Base-by-base conservation (phyloP, 331 rosid species). In the Pyrus hybrid region DNA sequence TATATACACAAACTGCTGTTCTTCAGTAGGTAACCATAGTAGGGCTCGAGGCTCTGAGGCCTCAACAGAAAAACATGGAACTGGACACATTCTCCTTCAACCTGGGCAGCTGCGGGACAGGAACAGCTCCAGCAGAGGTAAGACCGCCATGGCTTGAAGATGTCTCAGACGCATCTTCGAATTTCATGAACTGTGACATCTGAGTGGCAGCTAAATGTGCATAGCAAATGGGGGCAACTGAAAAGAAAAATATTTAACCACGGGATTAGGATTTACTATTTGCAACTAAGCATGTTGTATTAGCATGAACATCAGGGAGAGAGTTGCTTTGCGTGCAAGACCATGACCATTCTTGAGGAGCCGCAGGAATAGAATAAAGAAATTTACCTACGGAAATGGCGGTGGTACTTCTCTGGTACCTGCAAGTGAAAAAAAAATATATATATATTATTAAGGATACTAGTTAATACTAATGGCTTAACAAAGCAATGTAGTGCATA, bases 341-440 rank as follows among this genome's bases (percentile, higher is more conserved):
- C 45, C 45, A 41, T 41, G 45, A 41, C 45, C 53, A 37, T 22
- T 2, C 51, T 4, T 12, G 17, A 51, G 41, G 11, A 13, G 37
- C 20, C 13, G 47, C n/a, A 49, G 32, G 18, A 20, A 10, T 7
- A 30, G 5, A 49, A 18, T 21, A 11, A 22, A 61, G 37, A 30
- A 71, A 32, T 13, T 4, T 83, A 90, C 99, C 99, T 1, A 95
- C 93, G 57, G 99, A 95, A 13, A 95, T 89, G 6, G 99, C 99
- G 26, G 99, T 95, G 5, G 99, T 95, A 78, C 99, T 95, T 80
- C 99, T 81, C 82, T 95, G 99, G 79, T 95, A 95, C 71, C 99
- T 95, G 83, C 75, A 78, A 56, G 3, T 67, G 74, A 6, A 5
- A 0, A 66, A 33, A 7, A 17, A 68, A 30, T 16, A 66, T 29